Conservation (phyloP, 768 basidiomycete species). For the Pleurotus tuber-regium region DNA sequence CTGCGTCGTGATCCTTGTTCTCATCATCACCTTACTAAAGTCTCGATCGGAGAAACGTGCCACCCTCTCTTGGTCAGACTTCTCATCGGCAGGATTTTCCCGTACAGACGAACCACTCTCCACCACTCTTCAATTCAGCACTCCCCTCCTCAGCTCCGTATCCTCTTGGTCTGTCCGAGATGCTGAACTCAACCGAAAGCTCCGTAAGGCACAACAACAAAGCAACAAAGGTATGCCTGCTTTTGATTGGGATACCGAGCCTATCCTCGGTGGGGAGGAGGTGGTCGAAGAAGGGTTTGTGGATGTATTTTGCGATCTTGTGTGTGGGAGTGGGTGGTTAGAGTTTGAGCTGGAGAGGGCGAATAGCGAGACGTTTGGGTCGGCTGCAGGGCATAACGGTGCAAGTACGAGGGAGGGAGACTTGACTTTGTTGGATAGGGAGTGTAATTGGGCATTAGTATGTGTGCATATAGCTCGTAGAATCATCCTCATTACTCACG, state of each 20-base stretch:
- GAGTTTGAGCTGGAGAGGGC: constrained; percentile 72
- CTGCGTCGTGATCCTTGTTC: not conserved
- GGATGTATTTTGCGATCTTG: constrained; percentile 79
- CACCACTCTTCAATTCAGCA: constrained; percentile 79
- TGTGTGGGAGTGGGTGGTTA: constrained; percentile 85
- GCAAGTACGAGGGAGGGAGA: constrained; percentile 7
- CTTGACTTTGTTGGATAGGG: constrained; percentile 51
- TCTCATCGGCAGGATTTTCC: constrained; percentile 79
- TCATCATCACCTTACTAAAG: constrained; percentile 30
- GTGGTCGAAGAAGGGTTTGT: constrained; percentile 90
- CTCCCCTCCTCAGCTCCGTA: constrained; percentile 46
- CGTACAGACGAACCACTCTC: constrained; percentile 74
- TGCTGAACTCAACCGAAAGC: constrained; percentile 69
- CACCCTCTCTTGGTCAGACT: constrained; percentile 90
- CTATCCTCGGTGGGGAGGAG: constrained; percentile 73
- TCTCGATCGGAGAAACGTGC: constrained; percentile 69
- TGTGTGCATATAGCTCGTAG: constrained; percentile 25
- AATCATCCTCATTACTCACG: not conserved
- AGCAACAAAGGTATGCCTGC: constrained; percentile 61
- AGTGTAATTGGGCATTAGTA: constrained; percentile 93
- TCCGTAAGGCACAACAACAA: constrained; percentile 70
- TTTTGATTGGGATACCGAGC: constrained; percentile 93
- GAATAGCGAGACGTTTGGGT: constrained; percentile 12
- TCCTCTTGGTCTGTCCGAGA: constrained; percentile 72
- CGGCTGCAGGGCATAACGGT: constrained; percentile 9